Evolutionary conservation across 768 basidiomycete species (phyloP).

Genomic region (Leccinellum rugosiceps): DNA sequence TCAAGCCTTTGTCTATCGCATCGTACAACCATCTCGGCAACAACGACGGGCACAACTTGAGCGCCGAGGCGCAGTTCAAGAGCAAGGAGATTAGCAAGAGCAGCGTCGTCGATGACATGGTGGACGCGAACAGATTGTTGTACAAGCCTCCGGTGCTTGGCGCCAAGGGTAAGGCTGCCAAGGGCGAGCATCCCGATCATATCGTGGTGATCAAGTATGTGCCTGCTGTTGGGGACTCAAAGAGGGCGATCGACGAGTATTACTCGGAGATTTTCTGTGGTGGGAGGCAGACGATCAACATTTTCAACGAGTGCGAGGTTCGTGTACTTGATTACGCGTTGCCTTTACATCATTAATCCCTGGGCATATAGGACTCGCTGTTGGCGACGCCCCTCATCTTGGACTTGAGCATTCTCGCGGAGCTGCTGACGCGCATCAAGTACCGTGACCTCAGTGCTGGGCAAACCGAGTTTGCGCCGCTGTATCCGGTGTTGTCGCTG

Average conservation of each 20-base stretch:
- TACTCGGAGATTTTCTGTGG: conserved; percentile 98
- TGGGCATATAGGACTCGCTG: conserved; percentile 69
- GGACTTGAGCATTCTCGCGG: conserved; percentile 89
- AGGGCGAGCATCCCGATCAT: conserved; percentile 98
- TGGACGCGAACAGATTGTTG: conserved; percentile 81
- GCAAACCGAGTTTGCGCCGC: conserved; percentile 66
- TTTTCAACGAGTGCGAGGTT: conserved; percentile 97
- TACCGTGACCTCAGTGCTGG: conserved; percentile 60
- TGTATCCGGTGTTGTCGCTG: conserved; percentile 90
- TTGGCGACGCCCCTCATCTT: conserved; percentile 95
- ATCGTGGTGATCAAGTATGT: conserved; percentile 97
- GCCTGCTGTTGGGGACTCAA: conserved; percentile 94
- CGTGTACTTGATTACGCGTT: conserved; percentile 8
- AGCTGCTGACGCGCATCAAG: conserved; percentile 88
- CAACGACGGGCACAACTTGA: conserved; percentile 94
- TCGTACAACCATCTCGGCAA: conserved; percentile 99
- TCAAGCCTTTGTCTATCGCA: conserved; percentile 95
- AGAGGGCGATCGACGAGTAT: conserved; percentile 99
- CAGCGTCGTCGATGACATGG: conserved; percentile 98
- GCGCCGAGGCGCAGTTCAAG: conserved; percentile 89
- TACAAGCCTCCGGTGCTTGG: conserved; percentile 76
- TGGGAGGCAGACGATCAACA: conserved; percentile 89
- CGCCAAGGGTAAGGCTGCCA: conserved; percentile 53
- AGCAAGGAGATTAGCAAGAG: conserved; percentile 99
- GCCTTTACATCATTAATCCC: neutral